Evolutionary conservation across 2,329 filamentous ascomycete species (phyloP), one percentile per base, ranked within the genome.

Genomic region (Dactylellina haptotyla): DNA sequence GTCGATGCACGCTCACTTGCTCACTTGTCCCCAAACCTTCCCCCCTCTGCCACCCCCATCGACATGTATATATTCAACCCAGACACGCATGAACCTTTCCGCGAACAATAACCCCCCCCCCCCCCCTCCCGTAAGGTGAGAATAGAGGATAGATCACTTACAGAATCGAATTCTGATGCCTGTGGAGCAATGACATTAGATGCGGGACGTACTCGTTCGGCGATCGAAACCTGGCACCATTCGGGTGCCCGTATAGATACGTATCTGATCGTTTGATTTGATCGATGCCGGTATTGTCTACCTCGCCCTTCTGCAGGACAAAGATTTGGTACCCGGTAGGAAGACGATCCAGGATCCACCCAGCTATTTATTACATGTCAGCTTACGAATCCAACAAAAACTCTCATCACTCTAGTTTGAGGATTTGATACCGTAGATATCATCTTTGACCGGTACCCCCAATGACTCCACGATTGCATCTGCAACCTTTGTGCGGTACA

Each of bases 171-270:
- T 51, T 43, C 2, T 34, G 16, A 18, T 64, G 50, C 10, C 41
- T 43, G 3, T n/a, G n/a, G 12, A 72, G 9, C 9, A 72, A 28
- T 1, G 53, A 41, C 8, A 65, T 4, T 2, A 72, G 9, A 41
- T 72, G 67, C 14, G 59, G 59, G 6, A 50, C 12, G 26, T 61
- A 57, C 41, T 65, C 59, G 8, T 54, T 45, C 4, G 67, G 46
- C 10, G 62, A 74, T 1, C 70, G 43, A 20, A 67, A 74, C 20
- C 63, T 46, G 1, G 14, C 8, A 3, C 51, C 59, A 5, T 37
- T 53, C 18, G 43, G 54, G n/a, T 74, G 70, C 5, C 70, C 70
- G 25, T 74, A 74, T 6, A 67, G 28, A 30, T 74, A 74, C 8
- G 16, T 48, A 28, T 74, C 70, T 8, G 39, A 20, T 1, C 70